These are phyloP conservation scores for Apiospora koreana DNA, from an alignment of 2,329 filamentous ascomycete genomes.

Conservation along the genomic window DNA sequence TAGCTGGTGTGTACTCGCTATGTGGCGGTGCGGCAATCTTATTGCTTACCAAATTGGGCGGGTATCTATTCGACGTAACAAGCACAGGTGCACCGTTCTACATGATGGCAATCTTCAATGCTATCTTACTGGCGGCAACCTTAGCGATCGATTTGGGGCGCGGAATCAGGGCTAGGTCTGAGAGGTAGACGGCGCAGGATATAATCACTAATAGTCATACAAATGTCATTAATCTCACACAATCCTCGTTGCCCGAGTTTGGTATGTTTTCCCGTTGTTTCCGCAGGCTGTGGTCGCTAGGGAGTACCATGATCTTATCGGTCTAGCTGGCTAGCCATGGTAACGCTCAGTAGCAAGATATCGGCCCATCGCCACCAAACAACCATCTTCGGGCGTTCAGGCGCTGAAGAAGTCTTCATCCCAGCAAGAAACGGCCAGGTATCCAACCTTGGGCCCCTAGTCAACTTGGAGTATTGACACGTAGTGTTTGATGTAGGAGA, in stretches of 20 bases:
- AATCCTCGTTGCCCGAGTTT: neutral
- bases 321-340: neutral
- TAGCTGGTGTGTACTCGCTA: constrained; percentile 91
- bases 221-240: neutral
- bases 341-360: no score
- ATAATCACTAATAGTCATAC: neutral
- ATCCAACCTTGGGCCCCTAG: no score
- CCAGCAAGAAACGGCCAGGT: no score
- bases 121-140: constrained; percentile 61
- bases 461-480: no score
- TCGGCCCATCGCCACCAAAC: no score
- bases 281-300: neutral
- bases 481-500: no score
- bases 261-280: neutral
- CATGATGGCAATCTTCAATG: constrained; percentile 91
- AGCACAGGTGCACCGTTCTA: constrained; percentile 84
- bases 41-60: constrained; percentile 87
- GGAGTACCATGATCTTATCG: neutral
- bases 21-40: constrained; percentile 89
- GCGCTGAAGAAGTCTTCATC: no score
- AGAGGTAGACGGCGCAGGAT: neutral
- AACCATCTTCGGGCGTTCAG: no score
- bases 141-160: constrained; percentile 49
- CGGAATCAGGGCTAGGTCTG: neutral
- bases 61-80: constrained; percentile 77